A percentile compares a stretch with the other conserved stretches of the same genome.
Conservation (phyloP, 2,329 filamentous ascomycete species). For the Xylariales sp. region DNA sequence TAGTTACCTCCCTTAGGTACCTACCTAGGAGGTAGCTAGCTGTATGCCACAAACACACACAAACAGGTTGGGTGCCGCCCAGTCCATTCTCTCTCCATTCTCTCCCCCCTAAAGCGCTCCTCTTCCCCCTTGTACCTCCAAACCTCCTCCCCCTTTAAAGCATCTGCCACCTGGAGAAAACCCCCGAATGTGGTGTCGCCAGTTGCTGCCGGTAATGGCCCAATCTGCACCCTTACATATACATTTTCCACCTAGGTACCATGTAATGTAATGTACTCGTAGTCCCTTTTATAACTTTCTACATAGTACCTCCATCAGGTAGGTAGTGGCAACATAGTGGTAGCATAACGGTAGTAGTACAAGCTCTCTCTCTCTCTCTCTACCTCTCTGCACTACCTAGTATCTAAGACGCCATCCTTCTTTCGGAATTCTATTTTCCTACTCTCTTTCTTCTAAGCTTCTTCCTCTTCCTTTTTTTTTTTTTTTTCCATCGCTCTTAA, state of each 20-base stretch:
- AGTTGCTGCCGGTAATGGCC: conserved; percentile 13
- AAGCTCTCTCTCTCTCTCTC: conserved; percentile 4
- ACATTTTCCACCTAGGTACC: conserved; percentile 2
- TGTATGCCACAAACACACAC: neutral
- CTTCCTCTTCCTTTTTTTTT: conserved; percentile 16
- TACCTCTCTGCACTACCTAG: conserved; percentile 24
- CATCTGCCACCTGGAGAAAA: conserved; percentile 9
- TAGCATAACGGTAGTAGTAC: conserved; percentile 5
- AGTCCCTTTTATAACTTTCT: neutral
- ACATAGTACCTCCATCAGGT: neutral
- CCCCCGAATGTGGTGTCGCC: conserved; percentile 4
- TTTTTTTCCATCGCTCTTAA: neutral
- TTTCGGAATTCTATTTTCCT: conserved; percentile 35
- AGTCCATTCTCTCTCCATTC: neutral
- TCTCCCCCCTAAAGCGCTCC: conserved; percentile 2
- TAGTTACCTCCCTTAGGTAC: neutral
- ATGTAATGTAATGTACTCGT: too few species aligned
- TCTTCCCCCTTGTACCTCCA: conserved; percentile 10
- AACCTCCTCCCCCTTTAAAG: conserved; percentile 31
- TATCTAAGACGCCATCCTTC: conserved; percentile 32
- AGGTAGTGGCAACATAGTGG: too few species aligned
- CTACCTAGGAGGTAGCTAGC: neutral
- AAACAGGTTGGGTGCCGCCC: conserved; percentile 13
- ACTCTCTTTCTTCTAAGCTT: conserved; percentile 27
- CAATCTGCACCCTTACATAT: neutral